Evolutionary conservation across 106 monocot species (phyloP).

Genomic region (Agapanthus africanus): DNA sequence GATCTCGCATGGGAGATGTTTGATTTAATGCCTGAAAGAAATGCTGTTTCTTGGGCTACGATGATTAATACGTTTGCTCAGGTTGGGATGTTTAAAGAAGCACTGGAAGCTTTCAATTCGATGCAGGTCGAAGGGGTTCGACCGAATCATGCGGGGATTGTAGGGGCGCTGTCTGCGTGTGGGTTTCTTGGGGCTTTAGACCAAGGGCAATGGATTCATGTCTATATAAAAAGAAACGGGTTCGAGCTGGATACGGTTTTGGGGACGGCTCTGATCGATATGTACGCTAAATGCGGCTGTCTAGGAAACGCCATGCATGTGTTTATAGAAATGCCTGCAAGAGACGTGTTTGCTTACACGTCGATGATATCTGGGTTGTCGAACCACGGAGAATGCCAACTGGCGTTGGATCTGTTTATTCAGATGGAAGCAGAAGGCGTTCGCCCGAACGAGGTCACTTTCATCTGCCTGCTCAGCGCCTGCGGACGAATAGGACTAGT

Average conservation of each 20-base stretch:
- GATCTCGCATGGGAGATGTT: slow-evolving; percentile 29
- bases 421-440: slow-evolving; percentile 57
- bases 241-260: slow-evolving; percentile 35
- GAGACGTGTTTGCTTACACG: slow-evolving; percentile 78
- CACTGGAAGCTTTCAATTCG: slow-evolving; percentile 37
- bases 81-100: slow-evolving; percentile 32
- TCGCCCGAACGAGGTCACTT: slow-evolving; percentile 71
- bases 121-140: slow-evolving; percentile 32
- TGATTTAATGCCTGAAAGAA: slow-evolving; percentile 39
- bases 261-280: slow-evolving; percentile 55
- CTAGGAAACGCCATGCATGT: slow-evolving; percentile 34
- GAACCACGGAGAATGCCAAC: slow-evolving; percentile 40
- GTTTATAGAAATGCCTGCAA: slow-evolving; percentile 43
- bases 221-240: slow-evolving; percentile 16
- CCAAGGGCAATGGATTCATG: slow-evolving; percentile 56
- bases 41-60: slow-evolving; percentile 49
- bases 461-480: slow-evolving; percentile 66
- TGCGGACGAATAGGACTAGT: slow-evolving; percentile 62
- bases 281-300: slow-evolving; percentile 60
- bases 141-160: slow-evolving; percentile 48
- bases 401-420: slow-evolving; percentile 47
- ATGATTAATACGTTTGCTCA: slow-evolving; percentile 42
- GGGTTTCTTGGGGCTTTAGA: slow-evolving; percentile 49
- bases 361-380: slow-evolving; percentile 81
- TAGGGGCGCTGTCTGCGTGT: slow-evolving; percentile 41